These are phyloP conservation scores for cucumber (Cucumis sativus) DNA, from an alignment of 306 rosid species.

Conservation along the genomic window Cucumber_9930_V3 NC_026659.2:26347001-26347500, in stretches of 20 bases:
- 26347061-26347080: not conserved
- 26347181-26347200: not conserved
- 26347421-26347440: not conserved
- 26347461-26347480: not conserved
- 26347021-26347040: not conserved
- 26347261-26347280: not conserved
- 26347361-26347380: not conserved
- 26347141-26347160: not conserved
- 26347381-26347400: constrained; percentile 1
- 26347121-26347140: too few species aligned
- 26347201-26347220: not conserved
- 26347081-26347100: not conserved
- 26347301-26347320: not conserved
- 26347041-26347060: not conserved
- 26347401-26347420: not conserved
- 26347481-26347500: not conserved
- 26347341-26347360: not conserved
- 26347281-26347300: not conserved
- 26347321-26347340: not conserved
- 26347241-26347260: not conserved
- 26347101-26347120: not conserved
- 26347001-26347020: not conserved
- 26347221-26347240: not conserved
- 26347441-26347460: not conserved
- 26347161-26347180: not conserved